Base-by-base conservation (phyloP, 306 rosid genomes). In the Crotalaria pallida region DNA sequence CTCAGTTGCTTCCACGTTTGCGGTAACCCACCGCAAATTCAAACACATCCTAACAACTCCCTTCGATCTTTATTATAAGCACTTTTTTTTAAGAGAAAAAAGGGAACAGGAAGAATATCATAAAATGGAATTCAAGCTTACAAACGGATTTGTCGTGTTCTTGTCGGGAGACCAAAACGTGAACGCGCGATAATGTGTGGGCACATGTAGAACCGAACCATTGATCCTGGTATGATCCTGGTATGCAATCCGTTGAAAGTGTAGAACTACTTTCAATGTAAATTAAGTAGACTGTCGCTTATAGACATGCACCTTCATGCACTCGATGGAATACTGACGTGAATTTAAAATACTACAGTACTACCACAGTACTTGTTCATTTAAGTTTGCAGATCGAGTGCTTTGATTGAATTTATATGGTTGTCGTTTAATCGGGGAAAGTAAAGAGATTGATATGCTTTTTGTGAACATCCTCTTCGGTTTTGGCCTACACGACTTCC, bases 81-180 rank as follows among this genome's bases (percentile, higher is more conserved):
- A n/a, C n/a, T n/a, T n/a, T n/a, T n/a, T n/a, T n/a, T n/a, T n/a
- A n/a, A n/a, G n/a, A n/a, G n/a, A n/a, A n/a, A n/a, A n/a, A n/a
- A n/a, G n/a, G n/a, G n/a, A n/a, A n/a, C n/a, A n/a, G n/a, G n/a
- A n/a, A n/a, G n/a, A n/a, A n/a, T n/a, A n/a, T n/a, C n/a, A n/a
- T n/a, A n/a, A n/a, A n/a, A n/a, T n/a, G n/a, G n/a, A n/a, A n/a
- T n/a, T n/a, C n/a, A n/a, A n/a, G n/a, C n/a, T n/a, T n/a, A n/a
- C 36, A 74, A 64, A 74, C 61, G 38, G 53, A 43, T 47, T 84
- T 87, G 86, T 78, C 92, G 65, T 80, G 80, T 85, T 78, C 82
- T 58, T 85, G 88, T 87, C 88, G 81, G 81, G 88, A 73, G 53
- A 45, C 62, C 15, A 5, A 27, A 6, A 17, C 21, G 1, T 3